phyloP scores from a whole-genome alignment of 2,329 filamentous ascomycete genomes.

The Fusarium keratoplasticum region DNA sequence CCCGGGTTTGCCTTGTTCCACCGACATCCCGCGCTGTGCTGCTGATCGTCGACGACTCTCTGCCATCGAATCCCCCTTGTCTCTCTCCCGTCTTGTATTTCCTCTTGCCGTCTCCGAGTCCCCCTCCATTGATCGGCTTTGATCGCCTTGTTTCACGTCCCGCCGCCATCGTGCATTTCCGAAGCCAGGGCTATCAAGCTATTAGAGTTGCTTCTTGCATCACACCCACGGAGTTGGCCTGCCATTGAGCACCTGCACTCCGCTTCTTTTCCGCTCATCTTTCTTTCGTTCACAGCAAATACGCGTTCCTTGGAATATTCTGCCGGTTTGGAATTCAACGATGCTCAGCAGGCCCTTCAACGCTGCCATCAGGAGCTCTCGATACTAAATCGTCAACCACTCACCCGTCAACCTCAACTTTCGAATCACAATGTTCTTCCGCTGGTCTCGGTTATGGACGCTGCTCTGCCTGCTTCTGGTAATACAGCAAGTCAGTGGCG shows the following conservation, averaged over 20 bases:
- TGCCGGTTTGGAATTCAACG: conserved; percentile 21
- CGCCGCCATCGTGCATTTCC: conserved; percentile 9
- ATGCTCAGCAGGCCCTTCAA: conserved; percentile 29
- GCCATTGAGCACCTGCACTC: conserved; percentile 2
- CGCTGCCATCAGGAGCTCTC: conserved; percentile 29
- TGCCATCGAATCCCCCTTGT: conserved; percentile 17
- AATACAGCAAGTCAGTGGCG: conserved; percentile 52
- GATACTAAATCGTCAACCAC: conserved; percentile 17
- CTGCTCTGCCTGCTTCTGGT: conserved; percentile 54
- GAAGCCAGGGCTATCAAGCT: conserved; percentile 11
- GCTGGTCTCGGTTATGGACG: conserved; percentile 50
- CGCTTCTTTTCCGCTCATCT: conserved; percentile 1
- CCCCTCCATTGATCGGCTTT: conserved; percentile 33
- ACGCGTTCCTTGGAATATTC: not conserved
- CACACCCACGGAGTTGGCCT: not conserved
- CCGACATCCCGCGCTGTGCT: conserved; percentile 29
- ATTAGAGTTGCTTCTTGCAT: conserved; percentile 25
- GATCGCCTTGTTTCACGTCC: conserved; percentile 32
- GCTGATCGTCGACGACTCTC: conserved; percentile 32
- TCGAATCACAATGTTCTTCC: conserved; percentile 49
- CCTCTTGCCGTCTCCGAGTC: conserved; percentile 14
- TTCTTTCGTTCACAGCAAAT: not conserved
- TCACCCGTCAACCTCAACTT: conserved; percentile 5
- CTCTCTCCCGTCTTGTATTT: conserved; percentile 15
- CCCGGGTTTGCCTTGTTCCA: conserved; percentile 27